Evolutionary conservation across 2,329 filamentous ascomycete species (phyloP).

Genomic region (Trichoderma breve): DNA sequence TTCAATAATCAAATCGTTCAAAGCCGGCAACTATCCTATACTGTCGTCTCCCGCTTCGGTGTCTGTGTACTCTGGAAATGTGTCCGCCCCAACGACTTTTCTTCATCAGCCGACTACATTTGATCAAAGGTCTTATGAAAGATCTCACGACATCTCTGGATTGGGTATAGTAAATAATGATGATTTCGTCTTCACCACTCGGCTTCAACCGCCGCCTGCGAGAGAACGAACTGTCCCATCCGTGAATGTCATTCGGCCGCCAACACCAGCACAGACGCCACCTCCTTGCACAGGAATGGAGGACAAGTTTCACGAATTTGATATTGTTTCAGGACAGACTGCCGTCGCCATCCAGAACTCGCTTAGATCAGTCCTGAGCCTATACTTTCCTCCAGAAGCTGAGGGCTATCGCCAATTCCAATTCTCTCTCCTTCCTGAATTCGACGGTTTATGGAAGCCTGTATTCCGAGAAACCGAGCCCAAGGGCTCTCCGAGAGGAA

Average conservation of each 20-base stretch:
- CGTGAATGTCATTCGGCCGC: constrained; percentile 35
- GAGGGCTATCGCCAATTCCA: constrained; percentile 48
- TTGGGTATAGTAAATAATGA: constrained; percentile 25
- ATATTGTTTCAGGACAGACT: constrained; percentile 41
- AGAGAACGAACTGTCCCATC: constrained; percentile 24
- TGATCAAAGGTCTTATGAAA: background rate
- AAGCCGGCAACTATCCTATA: constrained; percentile 30
- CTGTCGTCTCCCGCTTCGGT: constrained; percentile 26
- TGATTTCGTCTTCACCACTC: constrained; percentile 47
- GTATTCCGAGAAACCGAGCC: constrained; percentile 44
- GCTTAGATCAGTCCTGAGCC: constrained; percentile 51
- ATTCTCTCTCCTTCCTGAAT: constrained; percentile 48
- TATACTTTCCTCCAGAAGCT: constrained; percentile 49
- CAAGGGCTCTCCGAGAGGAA: constrained; percentile 29
- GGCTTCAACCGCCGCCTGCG: constrained; percentile 30
- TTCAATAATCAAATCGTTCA: constrained; percentile 47
- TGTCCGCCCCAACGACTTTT: constrained; percentile 30
- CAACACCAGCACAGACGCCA: constrained; percentile 46
- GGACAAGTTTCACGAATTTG: constrained; percentile 47
- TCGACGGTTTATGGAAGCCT: constrained; percentile 52
- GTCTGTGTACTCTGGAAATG: constrained; percentile 24
- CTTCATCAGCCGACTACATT: constrained; percentile 22
- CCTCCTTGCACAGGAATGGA: constrained; percentile 33
- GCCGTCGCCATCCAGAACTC: constrained; percentile 57
- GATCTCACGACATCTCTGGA: background rate